Percentiles rank a stretch among this genome's conserved stretches.
Evolutionary conservation across 2,329 filamentous ascomycete species (phyloP).

Genomic region (Penicillium sp.): DNA sequence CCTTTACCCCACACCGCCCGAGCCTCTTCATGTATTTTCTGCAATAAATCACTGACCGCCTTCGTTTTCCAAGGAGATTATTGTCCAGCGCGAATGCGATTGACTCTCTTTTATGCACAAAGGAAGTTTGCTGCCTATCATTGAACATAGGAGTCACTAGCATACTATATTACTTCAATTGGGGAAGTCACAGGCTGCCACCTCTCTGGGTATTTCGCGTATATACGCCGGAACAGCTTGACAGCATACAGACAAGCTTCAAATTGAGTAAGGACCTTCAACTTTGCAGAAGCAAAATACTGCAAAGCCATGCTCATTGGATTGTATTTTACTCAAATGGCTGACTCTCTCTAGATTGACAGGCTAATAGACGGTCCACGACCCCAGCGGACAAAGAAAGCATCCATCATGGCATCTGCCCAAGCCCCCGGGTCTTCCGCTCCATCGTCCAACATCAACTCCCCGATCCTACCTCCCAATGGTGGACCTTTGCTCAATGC

Average conservation of each 20-base stretch:
- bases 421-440: conserved; percentile 37
- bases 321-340: background rate
- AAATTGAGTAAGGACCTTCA: background rate
- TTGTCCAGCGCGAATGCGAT: background rate
- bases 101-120: background rate
- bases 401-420: conserved; percentile 32
- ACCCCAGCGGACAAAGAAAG: background rate
- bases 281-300: background rate
- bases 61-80: background rate
- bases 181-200: background rate
- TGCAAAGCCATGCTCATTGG: background rate
- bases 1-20: background rate
- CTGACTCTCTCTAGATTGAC: background rate
- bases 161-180: background rate
- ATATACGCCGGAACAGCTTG: background rate
- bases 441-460: conserved; percentile 40
- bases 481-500: conserved; percentile 32
- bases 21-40: conserved; percentile 1
- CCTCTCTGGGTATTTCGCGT: background rate
- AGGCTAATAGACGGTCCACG: background rate
- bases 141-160: background rate
- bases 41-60: conserved; percentile 7
- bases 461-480: conserved; percentile 32
- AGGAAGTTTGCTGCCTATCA: background rate
- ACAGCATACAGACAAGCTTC: background rate